Evolutionary conservation across 2,329 filamentous ascomycete genomes (phyloP), one percentile per base, ranked within the genome.

Genomic region (Clonostachys chloroleuca): DNA sequence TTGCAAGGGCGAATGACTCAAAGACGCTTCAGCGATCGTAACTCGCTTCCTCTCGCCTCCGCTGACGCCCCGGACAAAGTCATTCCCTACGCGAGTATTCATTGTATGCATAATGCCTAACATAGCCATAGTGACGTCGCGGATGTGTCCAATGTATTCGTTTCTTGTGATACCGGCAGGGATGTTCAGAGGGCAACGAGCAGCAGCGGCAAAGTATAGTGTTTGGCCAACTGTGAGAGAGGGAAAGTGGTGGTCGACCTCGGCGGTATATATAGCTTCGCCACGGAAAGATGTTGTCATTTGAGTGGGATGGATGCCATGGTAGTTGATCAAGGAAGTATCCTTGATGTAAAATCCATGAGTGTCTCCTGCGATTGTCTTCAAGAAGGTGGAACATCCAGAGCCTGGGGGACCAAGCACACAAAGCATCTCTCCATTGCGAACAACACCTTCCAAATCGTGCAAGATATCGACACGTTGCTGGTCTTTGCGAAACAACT

Each of bases 311-410:
- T 73, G 69, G 51, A 80, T 75, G 52, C 74, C 74, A 54, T 85
- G 78, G 54, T 87, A 88, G 61, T 86, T 84, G 49, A 87, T 67
- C 40, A 79, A 70, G 0, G 80, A 78, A 13, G 69, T 68, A n/a
- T 79, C 62, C 16, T 82, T 77, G 6, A 87, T 70, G 48, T 75
- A 74, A 51, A 86, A 76, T 13, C 83, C 84, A 50, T 86, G 76
- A 0, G 81, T 84, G 59, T 88, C 83, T 34, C 84, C 84, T 3
- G 60, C 59, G 6, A 63, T 40, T 5, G 58, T 53, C 47, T 86
- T 86, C 41, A 88, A 66, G 52, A 88, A 81, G 0, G 84, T 87
- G 8, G 83, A 83, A 54, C 84, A 88, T 16, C 80, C 80, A 2
- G 61, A 58, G 3, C 67, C 67, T 5, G 80, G 77, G 40, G 75